Evolutionary conservation across 495 filamentous ascomycete species (phyloP).

Genomic region (Aspergillus diversus): DNA sequence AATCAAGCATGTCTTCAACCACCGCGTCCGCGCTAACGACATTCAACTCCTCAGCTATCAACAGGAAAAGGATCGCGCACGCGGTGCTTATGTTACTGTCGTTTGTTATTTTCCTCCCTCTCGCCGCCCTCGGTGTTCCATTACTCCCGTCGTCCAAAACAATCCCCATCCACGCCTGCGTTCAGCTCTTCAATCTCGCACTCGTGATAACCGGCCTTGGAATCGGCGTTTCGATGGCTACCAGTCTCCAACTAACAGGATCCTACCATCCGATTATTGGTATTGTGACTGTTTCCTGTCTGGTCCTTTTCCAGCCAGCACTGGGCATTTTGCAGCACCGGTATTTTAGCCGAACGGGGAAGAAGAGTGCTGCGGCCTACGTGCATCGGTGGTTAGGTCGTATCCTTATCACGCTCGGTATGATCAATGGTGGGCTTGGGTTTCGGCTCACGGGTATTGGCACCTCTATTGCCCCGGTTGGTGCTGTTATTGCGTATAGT

Average conservation of each 20-base stretch:
- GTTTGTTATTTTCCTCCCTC: slow-evolving; percentile 54
- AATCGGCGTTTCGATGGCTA: slow-evolving; percentile 58
- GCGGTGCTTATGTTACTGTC: slow-evolving; percentile 43
- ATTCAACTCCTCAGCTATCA: slow-evolving; percentile 19
- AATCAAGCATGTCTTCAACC: background rate
- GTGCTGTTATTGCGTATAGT: slow-evolving; percentile 59
- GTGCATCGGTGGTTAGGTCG: slow-evolving; percentile 75
- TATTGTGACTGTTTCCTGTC: slow-evolving; percentile 53
- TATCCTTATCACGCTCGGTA: slow-evolving; percentile 60
- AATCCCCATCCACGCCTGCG: slow-evolving; percentile 53
- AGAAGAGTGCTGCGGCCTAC: slow-evolving; percentile 58
- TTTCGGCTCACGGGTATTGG: slow-evolving; percentile 50
- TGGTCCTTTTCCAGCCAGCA: slow-evolving; percentile 66
- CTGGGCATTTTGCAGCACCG: slow-evolving; percentile 67
- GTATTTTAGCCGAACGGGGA: slow-evolving; percentile 44
- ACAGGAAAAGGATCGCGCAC: slow-evolving; percentile 40
- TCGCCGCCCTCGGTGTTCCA: slow-evolving; percentile 51
- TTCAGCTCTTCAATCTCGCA: slow-evolving; percentile 60
- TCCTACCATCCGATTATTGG: slow-evolving; percentile 58
- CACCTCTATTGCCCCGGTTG: slow-evolving; percentile 7
- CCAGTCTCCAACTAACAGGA: slow-evolving; percentile 18
- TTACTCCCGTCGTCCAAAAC: slow-evolving; percentile 35
- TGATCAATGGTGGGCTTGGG: slow-evolving; percentile 74
- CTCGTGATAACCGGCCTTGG: slow-evolving; percentile 64
- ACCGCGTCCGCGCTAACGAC: background rate